phyloP scores from a whole-genome alignment of 805 yeast species.

The Kodamaea neixiangensis region DNA sequence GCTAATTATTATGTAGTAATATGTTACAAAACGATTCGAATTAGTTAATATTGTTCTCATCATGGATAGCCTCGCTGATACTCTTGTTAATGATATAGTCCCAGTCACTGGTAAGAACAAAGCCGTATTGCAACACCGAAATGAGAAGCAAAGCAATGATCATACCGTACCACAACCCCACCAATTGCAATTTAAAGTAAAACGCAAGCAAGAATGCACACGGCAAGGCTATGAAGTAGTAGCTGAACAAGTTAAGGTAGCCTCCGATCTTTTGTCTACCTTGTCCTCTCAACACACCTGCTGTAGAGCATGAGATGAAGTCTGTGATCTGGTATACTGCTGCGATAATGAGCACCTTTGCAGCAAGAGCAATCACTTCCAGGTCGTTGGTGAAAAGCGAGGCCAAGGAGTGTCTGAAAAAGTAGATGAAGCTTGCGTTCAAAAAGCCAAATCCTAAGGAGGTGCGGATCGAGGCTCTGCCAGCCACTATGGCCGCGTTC shows the following conservation, averaged over 20 bases:
- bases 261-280: constrained; percentile 62
- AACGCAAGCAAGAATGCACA: constrained; percentile 48
- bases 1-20: not conserved
- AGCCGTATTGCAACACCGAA: constrained; percentile 42
- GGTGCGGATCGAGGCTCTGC: constrained; percentile 36
- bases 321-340: constrained; percentile 56
- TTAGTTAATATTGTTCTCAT: constrained; percentile 28
- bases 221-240: constrained; percentile 53
- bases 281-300: constrained; percentile 59
- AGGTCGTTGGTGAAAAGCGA: constrained; percentile 43
- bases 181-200: constrained; percentile 35
- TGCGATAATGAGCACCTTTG: constrained; percentile 46
- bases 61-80: constrained; percentile 44
- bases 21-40: not conserved
- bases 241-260: constrained; percentile 47
- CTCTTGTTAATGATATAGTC: constrained; percentile 41
- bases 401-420: constrained; percentile 40
- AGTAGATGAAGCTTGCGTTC: constrained; percentile 39
- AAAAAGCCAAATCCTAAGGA: constrained; percentile 37
- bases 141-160: constrained; percentile 43
- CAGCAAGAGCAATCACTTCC: constrained; percentile 37
- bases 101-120: constrained; percentile 46
- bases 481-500: constrained; percentile 37
- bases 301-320: constrained; percentile 49
- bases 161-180: constrained; percentile 54